phyloP scores from a whole-genome alignment of 768 basidiomycete species.

The Hygrocybe punicea region DNA sequence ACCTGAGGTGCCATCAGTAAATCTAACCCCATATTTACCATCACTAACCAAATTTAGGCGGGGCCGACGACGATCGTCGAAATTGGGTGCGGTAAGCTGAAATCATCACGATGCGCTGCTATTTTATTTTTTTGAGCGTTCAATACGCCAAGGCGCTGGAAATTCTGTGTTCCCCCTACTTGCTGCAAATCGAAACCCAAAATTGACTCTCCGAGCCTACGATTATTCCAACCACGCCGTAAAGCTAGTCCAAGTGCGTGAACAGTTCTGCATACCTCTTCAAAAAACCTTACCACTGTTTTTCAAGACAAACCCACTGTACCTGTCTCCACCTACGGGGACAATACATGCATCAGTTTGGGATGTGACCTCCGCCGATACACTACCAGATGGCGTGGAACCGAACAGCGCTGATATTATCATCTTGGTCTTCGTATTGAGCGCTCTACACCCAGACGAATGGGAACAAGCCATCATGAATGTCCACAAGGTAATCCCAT shows the following conservation, averaged over 20 bases:
- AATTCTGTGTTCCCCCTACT: conserved; percentile 91
- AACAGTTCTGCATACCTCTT: neutral
- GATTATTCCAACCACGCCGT: conserved; percentile 91
- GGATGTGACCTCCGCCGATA: conserved; percentile 72
- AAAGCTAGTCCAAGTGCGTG: conserved; percentile 76
- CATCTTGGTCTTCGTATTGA: conserved; percentile 91
- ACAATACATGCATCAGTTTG: conserved; percentile 78
- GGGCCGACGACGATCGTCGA: conserved; percentile 77
- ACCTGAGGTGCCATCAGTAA: conserved; percentile 46
- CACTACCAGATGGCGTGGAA: conserved; percentile 59
- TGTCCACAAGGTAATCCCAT: conserved; percentile 57
- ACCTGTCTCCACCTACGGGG: conserved; percentile 62
- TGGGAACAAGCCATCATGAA: conserved; percentile 84
- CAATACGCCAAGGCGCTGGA: conserved; percentile 69
- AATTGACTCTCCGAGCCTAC: conserved; percentile 71
- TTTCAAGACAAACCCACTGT: conserved; percentile 66
- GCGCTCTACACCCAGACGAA: conserved; percentile 89
- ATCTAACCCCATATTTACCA: conserved; percentile 10
- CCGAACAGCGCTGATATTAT: conserved; percentile 79
- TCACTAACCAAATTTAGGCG: conserved; percentile 46
- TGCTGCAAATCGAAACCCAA: conserved; percentile 75
- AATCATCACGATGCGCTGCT: neutral
- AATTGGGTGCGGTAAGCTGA: conserved; percentile 77
- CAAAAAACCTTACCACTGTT: neutral
- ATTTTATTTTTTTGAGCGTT: neutral